phyloP scores from a whole-genome alignment of 805 yeast species.

The Candida rishiriensis region DNA sequence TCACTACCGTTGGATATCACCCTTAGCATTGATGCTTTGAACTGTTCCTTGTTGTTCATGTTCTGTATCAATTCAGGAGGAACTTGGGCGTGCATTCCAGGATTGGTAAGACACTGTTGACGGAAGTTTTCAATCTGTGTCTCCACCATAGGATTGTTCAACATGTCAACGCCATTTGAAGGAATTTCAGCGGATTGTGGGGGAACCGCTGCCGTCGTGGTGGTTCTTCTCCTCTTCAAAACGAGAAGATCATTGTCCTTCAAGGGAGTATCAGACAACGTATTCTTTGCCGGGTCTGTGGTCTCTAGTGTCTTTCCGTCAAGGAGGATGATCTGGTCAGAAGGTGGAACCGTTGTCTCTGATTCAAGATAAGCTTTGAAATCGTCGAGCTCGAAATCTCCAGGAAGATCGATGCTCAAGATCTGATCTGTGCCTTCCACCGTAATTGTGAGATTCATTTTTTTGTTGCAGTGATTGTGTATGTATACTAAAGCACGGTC shows the following conservation, averaged over 20 bases:
- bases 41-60: slow-evolving; percentile 17
- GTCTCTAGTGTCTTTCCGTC: slow-evolving; percentile 39
- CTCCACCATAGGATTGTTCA: slow-evolving; percentile 15
- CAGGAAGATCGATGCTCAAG: slow-evolving; percentile 57
- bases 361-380: slow-evolving; percentile 69
- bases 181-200: slow-evolving; percentile 13
- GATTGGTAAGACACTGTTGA: slow-evolving; percentile 42
- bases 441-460: slow-evolving; percentile 51
- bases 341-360: slow-evolving; percentile 53
- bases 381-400: slow-evolving; percentile 59
- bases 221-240: slow-evolving; percentile 28
- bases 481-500: too few relatives aligned
- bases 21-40: slow-evolving; percentile 32
- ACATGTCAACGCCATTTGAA: background rate
- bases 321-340: slow-evolving; percentile 43
- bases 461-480: too few relatives aligned
- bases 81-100: slow-evolving; percentile 23
- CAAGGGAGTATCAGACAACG: slow-evolving; percentile 45
- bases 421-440: slow-evolving; percentile 46
- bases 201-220: slow-evolving; percentile 32
- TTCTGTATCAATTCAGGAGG: slow-evolving; percentile 21
- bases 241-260: slow-evolving; percentile 58
- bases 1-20: slow-evolving; percentile 24
- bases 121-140: slow-evolving; percentile 45
- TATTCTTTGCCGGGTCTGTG: slow-evolving; percentile 20